Evolutionary conservation across 1,139 yeast species (phyloP).

Genomic region (Protomyces gravidus): DNA sequence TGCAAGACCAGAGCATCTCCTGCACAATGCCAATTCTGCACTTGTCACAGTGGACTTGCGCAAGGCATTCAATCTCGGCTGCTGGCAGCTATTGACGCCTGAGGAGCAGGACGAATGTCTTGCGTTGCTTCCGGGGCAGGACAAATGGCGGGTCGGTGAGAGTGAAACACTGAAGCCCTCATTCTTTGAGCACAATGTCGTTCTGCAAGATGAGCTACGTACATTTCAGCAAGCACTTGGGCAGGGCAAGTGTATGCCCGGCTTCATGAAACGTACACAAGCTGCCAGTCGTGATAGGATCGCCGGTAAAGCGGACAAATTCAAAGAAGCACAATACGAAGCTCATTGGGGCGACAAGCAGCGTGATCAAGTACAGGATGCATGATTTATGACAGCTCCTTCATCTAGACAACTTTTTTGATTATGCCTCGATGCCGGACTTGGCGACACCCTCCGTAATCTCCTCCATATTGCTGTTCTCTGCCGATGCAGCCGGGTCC

Average conservation of each 20-base stretch:
- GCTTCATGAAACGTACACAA: slow-evolving; percentile 13
- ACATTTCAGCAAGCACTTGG: slow-evolving; percentile 26
- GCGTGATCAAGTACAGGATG: no score
- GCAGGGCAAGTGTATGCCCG: slow-evolving; percentile 22
- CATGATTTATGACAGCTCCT: no score
- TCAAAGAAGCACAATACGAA: slow-evolving; percentile 31
- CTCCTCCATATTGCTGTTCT: background rate
- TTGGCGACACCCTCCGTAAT: background rate
- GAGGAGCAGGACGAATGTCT: slow-evolving; percentile 7
- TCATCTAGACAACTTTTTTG: background rate
- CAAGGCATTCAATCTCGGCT: background rate
- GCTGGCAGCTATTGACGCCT: slow-evolving; percentile 9
- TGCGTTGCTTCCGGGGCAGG: slow-evolving; percentile 18
- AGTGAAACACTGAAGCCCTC: background rate
- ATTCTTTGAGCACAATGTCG: slow-evolving; percentile 26
- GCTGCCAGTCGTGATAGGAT: slow-evolving; percentile 20
- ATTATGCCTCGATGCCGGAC: background rate
- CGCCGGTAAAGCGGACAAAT: slow-evolving; percentile 27
- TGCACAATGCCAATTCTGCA: slow-evolving; percentile 5
- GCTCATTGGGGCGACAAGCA: slow-evolving; percentile 32
- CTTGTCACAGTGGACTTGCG: background rate
- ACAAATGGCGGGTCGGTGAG: slow-evolving; percentile 2
- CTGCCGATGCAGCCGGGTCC: background rate
- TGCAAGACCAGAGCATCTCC: background rate
- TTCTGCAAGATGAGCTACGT: slow-evolving; percentile 27